Base-by-base conservation (phyloP, 2,329 filamentous ascomycete species). In the Pseudopyrenochaeta lycopersici region DNA sequence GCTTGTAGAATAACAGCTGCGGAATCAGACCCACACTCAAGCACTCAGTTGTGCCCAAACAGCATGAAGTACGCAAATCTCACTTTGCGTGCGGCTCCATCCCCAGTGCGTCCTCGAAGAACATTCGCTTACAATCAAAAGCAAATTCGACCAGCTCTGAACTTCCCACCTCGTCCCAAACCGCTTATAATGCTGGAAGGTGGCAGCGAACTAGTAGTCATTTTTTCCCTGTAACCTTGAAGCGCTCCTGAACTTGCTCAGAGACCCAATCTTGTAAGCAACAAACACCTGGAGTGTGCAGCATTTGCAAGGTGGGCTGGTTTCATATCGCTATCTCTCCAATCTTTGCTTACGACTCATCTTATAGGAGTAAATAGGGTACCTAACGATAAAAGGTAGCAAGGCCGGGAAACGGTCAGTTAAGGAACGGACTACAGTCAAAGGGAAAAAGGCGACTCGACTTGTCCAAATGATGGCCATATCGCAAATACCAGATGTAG, bases 121-220 rank as follows among this genome's bases (percentile, higher is more conserved):
- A 55, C 5, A 41, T 68, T 21, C 54, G 52, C n/a, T 70, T 70
- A 39, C 59, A 58, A 2, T 15, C 23, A 1, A 11, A 39, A 15
- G 61, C 63, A 5, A 63, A 67, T 12, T 32, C 70, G 9, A 69
- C 64, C 3, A 62, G 54, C 5, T 59, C 53, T 32, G 69, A 71
- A 49, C 53, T 70, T 12, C 51, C 67, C 2, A 50, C 60, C 2
- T 66, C 49, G 18, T 71, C 0, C 67, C 69, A 4, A 54, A 67
- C 15, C 59, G 46, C 41, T 39, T 71, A 46, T 58, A 58, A 17
- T 62, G 56, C n/a, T n/a, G n/a, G n/a, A n/a, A n/a, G n/a, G n/a
- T n/a, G n/a, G n/a, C n/a, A n/a, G n/a, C n/a, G n/a, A n/a, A n/a
- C n/a, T n/a, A 69, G 31, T 33, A 43, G 1, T 70, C 60, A 62